Base-by-base conservation (phyloP, 2,329 filamentous ascomycete species). In the Magnaporthales sp. region DNA sequence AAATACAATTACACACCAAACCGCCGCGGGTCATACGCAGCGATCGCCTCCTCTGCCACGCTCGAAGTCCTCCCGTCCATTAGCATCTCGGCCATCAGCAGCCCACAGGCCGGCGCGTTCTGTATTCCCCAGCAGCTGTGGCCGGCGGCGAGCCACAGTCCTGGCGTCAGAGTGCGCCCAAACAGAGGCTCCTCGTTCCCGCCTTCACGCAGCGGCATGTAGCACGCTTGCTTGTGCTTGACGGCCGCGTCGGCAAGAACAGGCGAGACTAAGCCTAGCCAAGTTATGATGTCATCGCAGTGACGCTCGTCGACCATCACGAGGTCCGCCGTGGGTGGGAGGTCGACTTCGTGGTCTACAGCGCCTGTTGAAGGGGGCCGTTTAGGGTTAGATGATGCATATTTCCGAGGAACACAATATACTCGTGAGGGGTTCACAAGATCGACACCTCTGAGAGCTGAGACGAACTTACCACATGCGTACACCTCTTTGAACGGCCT, bases 101-200 rank as follows among this genome's bases (percentile, higher is more conserved):
- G 91, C 4, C 91, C 91, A 8, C 94, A 98, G 1, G 85, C 95
- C 1, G 94, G 93, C 0, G 89, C 92, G 79, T 99, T 98, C 79
- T 98, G 94, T 26, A 99, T 97, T 0, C 95, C 95, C 95, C 95
- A 99, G 79, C 94, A 98, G 1, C 93, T 97, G 80, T 99, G 95
- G 0, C 95, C 95, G 0, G 92, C 85, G 0, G 95, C 95, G 68
- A 98, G 81, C 76, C 90, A 89, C 60, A 98, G 73, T 0, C 93
- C 93, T 7, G 87, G 85, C 0, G 89, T 86, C 1, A 85, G 84
- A 8, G 93, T 93, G 66, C 83, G 80, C 0, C 95, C 95, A 27
- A 98, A 84, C 64, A 98, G 77, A 5, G 95, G 94, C 0, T 86
- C 88, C 51, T 78, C 79, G 75, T 86, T 84, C 61, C 83, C 80